Conservation (phyloP, 495 filamentous ascomycete genomes). For the Hyaloscypha bicolor region DNA sequence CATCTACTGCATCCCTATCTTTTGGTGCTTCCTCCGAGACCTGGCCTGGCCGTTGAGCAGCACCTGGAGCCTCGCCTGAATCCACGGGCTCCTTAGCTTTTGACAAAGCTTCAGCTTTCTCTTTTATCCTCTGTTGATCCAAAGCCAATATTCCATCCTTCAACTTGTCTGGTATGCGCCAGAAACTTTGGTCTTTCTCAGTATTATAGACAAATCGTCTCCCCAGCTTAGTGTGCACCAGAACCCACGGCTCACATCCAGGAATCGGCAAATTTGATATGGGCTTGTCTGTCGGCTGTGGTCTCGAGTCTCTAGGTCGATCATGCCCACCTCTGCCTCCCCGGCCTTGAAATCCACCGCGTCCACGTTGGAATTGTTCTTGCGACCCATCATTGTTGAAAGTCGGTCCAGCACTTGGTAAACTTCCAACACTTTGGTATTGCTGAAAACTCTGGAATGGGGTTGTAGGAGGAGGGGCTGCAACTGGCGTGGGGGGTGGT, state of each 20-base stretch:
- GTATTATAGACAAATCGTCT: conserved; percentile 87
- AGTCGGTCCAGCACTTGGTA: conserved; percentile 38
- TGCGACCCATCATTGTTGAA: conserved; percentile 41
- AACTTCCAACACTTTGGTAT: conserved; percentile 45
- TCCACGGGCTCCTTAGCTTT: conserved; percentile 28
- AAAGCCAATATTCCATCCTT: conserved; percentile 77
- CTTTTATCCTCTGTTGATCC: conserved; percentile 57
- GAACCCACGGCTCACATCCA: conserved; percentile 82
- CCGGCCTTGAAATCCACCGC: conserved; percentile 38
- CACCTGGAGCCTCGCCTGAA: conserved; percentile 15
- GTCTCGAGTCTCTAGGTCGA: conserved; percentile 29
- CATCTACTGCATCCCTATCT: conserved; percentile 40
- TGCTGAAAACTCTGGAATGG: conserved; percentile 45
- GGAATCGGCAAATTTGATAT: conserved; percentile 79
- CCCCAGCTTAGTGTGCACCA: conserved; percentile 88
- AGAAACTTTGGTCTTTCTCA: conserved; percentile 83
- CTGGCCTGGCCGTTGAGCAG: conserved; percentile 17
- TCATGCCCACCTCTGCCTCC: conserved; percentile 36
- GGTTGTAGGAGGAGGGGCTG: conserved; percentile 27
- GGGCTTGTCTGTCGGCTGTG: conserved; percentile 75
- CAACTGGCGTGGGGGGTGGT: conserved; percentile 33
- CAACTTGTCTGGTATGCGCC: conserved; percentile 86
- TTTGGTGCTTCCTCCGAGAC: conserved; percentile 4
- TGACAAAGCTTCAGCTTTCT: conserved; percentile 43
- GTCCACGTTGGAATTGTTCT: conserved; percentile 31